Evolutionary conservation across 148 eudicot genomes (phyloP).

Genomic region (Vaccinium macrocarpon): DNA sequence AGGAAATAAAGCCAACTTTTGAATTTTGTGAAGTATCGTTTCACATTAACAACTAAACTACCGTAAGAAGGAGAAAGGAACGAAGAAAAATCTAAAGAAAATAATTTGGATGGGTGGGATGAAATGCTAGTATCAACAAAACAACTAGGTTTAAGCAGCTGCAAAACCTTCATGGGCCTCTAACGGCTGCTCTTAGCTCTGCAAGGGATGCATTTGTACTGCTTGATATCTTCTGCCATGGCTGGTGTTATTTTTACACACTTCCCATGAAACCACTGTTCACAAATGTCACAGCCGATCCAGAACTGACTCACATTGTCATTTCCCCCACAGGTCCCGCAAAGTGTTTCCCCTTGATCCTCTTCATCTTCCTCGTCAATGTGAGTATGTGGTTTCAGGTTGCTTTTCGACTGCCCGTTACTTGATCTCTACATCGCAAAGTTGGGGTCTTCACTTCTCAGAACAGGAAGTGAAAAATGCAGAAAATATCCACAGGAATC

Average conservation of each 20-base stretch:
- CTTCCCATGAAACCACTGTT: slow-evolving; percentile 48
- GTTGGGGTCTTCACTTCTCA: too few relatives aligned
- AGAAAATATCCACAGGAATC: background rate
- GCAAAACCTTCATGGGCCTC: slow-evolving; percentile 10
- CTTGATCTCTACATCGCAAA: slow-evolving; percentile 30
- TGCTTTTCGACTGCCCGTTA: slow-evolving; percentile 31
- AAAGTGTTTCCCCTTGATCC: slow-evolving; percentile 39
- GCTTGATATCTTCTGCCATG: slow-evolving; percentile 42
- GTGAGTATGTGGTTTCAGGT: slow-evolving; percentile 19
- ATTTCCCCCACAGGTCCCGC: slow-evolving; percentile 46
- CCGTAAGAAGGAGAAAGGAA: background rate
- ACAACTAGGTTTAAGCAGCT: background rate
- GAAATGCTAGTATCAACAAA: background rate
- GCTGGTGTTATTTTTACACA: slow-evolving; percentile 47
- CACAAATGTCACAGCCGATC: slow-evolving; percentile 51
- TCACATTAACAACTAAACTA: background rate
- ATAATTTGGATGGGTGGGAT: background rate
- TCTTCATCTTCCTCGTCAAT: slow-evolving; percentile 39
- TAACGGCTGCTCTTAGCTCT: slow-evolving; percentile 27
- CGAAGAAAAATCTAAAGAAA: background rate
- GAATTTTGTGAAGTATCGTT: background rate
- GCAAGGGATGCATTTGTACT: slow-evolving; percentile 47
- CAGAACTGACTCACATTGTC: slow-evolving; percentile 42
- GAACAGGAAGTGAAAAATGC: background rate
- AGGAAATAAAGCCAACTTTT: background rate